phyloP scores from a whole-genome alignment of 805 yeast species.

The Pichia ethanolica region DNA sequence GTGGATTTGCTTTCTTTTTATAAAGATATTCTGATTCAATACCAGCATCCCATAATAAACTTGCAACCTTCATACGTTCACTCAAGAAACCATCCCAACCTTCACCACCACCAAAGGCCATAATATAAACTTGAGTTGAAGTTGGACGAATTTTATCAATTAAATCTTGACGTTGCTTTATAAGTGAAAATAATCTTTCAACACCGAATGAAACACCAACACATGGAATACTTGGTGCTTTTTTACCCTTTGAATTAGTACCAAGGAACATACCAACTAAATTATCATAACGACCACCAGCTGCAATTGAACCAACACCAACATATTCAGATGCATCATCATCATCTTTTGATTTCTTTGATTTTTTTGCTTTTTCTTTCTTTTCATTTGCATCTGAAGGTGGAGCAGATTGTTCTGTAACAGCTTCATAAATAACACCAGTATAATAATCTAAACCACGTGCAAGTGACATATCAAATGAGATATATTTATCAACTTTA shows the following conservation, averaged over 20 bases:
- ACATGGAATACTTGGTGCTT: slow-evolving; percentile 76
- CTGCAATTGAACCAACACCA: slow-evolving; percentile 97
- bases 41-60: slow-evolving; percentile 79
- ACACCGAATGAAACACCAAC: slow-evolving; percentile 97
- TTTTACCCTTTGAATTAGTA: slow-evolving; percentile 68
- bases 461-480: slow-evolving; percentile 91
- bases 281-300: slow-evolving; percentile 97
- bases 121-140: slow-evolving; percentile 86
- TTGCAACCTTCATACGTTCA: slow-evolving; percentile 85
- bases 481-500: slow-evolving; percentile 55
- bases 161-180: slow-evolving; percentile 65
- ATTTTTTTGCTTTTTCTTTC: slow-evolving; percentile 36
- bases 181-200: slow-evolving; percentile 85
- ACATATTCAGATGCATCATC: slow-evolving; percentile 96
- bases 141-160: slow-evolving; percentile 67
- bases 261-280: slow-evolving; percentile 92
- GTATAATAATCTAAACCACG: slow-evolving; percentile 98
- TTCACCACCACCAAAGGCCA: slow-evolving; percentile 99
- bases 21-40: slow-evolving; percentile 87
- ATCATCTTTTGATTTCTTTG: slow-evolving; percentile 26
- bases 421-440: slow-evolving; percentile 94
- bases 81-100: slow-evolving; percentile 89
- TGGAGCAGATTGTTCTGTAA: slow-evolving; percentile 93
- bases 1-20: slow-evolving; percentile 87
- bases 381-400: slow-evolving; percentile 71